A percentile compares a stretch with the other conserved stretches of the same genome.
These are phyloP conservation scores for Lepidium aucheri DNA, from an alignment of 345 rosid genomes.

Conservation along the genomic window DNA sequence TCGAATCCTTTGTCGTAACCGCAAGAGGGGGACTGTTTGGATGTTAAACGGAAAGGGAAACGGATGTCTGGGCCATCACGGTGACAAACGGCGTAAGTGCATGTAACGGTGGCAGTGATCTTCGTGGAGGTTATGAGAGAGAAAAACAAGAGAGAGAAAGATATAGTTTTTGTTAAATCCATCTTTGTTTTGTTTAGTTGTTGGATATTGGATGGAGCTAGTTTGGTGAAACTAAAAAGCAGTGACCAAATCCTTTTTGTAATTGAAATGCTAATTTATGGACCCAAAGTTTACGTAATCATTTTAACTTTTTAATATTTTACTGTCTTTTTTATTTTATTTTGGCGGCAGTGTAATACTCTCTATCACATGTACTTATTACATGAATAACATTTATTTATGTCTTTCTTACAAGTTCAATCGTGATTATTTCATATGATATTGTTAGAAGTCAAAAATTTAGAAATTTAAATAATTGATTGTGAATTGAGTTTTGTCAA, in stretches of 20 bases:
- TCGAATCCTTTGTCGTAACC: constrained; percentile 48
- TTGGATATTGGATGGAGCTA: neutral
- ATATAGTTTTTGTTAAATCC: constrained; percentile 4
- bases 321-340: neutral
- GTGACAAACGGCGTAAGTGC: constrained; percentile 34
- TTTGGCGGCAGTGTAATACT: neutral
- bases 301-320: neutral
- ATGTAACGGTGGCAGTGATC: constrained; percentile 16
- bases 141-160: constrained; percentile 11
- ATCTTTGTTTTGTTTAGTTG: neutral
- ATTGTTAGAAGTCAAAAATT: no score
- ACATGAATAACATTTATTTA: no score
- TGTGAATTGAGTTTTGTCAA: no score
- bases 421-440: no score
- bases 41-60: constrained; percentile 50
- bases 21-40: constrained; percentile 35
- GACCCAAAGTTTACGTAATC: constrained; percentile 12
- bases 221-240: constrained; percentile 4
- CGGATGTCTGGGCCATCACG: constrained; percentile 34
- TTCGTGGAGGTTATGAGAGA: constrained; percentile 9
- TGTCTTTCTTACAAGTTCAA: no score
- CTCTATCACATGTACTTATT: no score
- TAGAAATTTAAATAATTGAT: no score
- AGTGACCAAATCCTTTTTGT: constrained; percentile 14
- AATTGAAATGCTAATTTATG: neutral